Conservation (phyloP, 768 basidiomycete genomes). For the Pleurotus tuoliensis region DNA sequence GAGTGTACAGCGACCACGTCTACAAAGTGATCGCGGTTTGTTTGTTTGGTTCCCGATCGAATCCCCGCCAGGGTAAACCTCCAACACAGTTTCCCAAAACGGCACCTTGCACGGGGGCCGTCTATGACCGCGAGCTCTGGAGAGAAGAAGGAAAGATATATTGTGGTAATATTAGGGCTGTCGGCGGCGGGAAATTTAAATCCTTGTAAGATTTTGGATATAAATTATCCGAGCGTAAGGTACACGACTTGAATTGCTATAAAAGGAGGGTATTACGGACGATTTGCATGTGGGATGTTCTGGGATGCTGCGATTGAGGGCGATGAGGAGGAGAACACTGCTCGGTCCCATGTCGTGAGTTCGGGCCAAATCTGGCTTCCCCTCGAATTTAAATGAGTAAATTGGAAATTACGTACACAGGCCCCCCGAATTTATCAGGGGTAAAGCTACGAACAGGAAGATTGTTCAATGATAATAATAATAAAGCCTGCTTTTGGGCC, state of each 20-base stretch:
- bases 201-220: slow-evolving; percentile 16
- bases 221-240: slow-evolving; percentile 22
- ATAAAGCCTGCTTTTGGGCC: slow-evolving; percentile 51
- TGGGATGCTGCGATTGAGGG: background rate
- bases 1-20: slow-evolving; percentile 23
- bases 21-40: slow-evolving; percentile 18
- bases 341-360: background rate
- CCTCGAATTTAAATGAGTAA: slow-evolving; percentile 19
- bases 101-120: too few species aligned
- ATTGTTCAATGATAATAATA: slow-evolving; percentile 53
- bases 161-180: slow-evolving; percentile 10
- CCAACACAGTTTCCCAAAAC: background rate
- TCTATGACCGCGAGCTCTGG: too few species aligned
- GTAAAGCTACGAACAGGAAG: slow-evolving; percentile 45
- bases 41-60: slow-evolving; percentile 12
- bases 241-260: slow-evolving; percentile 11
- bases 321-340: background rate
- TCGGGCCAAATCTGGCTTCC: slow-evolving; percentile 33
- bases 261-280: too few species aligned
- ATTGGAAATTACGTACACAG: slow-evolving; percentile 55
- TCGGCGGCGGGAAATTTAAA: slow-evolving; percentile 27
- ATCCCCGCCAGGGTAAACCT: slow-evolving; percentile 3
- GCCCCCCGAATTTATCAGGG: slow-evolving; percentile 57
- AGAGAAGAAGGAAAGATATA: slow-evolving; percentile 3
- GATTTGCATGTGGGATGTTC: too few species aligned